phyloP scores from a whole-genome alignment of 352 stramenopile genomes.

The Aphanomyces cochlioides region DNA sequence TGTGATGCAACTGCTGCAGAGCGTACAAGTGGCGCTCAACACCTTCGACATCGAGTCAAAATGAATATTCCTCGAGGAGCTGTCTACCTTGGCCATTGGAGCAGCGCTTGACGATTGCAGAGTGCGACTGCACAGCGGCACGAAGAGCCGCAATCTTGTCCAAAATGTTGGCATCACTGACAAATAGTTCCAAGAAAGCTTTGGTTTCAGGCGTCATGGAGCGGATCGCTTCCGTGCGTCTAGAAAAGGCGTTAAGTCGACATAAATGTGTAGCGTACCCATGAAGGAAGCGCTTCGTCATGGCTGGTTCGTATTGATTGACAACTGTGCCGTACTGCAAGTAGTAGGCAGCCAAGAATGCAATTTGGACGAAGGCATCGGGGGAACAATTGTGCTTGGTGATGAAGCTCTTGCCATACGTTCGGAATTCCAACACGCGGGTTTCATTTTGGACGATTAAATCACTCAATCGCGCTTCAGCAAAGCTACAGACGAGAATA shows the following conservation, averaged over 20 bases:
- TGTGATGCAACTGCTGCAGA: constrained; percentile 86
- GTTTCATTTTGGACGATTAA: constrained; percentile 92
- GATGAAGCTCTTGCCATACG: constrained; percentile 89
- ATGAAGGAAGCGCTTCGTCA: constrained; percentile 94
- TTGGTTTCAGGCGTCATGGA: constrained; percentile 87
- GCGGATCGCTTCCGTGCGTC: constrained; percentile 90
- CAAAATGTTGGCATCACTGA: constrained; percentile 62
- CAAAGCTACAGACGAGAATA: constrained; percentile 48
- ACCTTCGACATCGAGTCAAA: constrained; percentile 32
- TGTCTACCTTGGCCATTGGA: constrained; percentile 72
- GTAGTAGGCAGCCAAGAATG: constrained; percentile 93
- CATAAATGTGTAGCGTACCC: constrained; percentile 37
- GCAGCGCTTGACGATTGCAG: constrained; percentile 86
- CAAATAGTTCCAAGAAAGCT: constrained; percentile 88
- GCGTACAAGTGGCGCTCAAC: constrained; percentile 93
- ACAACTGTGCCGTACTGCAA: constrained; percentile 85
- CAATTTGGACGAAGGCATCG: constrained; percentile 95
- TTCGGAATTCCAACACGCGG: constrained; percentile 92
- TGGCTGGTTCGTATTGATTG: constrained; percentile 93
- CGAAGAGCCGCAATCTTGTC: constrained; percentile 88
- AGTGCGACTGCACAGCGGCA: constrained; percentile 82
- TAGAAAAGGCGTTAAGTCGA: background rate
- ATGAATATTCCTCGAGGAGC: background rate
- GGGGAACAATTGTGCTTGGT: constrained; percentile 89
- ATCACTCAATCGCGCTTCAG: constrained; percentile 91